Conservation (phyloP, 257 asterid species). For the Solanum virginianum region DNA sequence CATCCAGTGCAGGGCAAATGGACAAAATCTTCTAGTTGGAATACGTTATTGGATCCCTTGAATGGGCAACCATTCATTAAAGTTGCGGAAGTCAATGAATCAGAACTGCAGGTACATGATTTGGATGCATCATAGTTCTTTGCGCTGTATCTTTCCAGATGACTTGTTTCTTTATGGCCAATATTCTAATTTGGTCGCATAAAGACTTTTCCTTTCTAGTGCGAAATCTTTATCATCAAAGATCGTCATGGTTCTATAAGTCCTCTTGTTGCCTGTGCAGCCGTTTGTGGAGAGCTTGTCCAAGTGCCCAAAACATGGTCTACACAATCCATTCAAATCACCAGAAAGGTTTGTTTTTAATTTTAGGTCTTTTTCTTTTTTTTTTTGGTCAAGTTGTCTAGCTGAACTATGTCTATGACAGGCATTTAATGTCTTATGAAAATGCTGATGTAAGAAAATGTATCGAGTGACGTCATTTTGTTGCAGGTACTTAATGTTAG, state of each 20-base stretch:
- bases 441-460: background rate
- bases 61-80: conserved; percentile 87
- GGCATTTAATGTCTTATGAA: background rate
- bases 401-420: background rate
- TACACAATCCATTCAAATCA: conserved; percentile 88
- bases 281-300: conserved; percentile 91
- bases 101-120: conserved; percentile 48
- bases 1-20: conserved; percentile 85
- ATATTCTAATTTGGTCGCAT: background rate
- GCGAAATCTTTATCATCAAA: background rate
- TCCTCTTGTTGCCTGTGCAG: conserved; percentile 32
- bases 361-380: background rate
- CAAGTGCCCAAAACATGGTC: conserved; percentile 85
- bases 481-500: conserved; percentile 81
- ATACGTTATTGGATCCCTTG: conserved; percentile 66
- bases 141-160: background rate
- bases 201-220: background rate
- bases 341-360: conserved; percentile 64
- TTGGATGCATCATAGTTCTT: background rate
- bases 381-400: background rate
- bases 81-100: conserved; percentile 70
- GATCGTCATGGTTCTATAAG: background rate
- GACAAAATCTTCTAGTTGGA: conserved; percentile 50
- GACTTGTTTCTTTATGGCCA: background rate
- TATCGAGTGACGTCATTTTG: background rate